Conservation (phyloP, 2,329 filamentous ascomycete genomes). For the Penicillium verrucosum region DNA sequence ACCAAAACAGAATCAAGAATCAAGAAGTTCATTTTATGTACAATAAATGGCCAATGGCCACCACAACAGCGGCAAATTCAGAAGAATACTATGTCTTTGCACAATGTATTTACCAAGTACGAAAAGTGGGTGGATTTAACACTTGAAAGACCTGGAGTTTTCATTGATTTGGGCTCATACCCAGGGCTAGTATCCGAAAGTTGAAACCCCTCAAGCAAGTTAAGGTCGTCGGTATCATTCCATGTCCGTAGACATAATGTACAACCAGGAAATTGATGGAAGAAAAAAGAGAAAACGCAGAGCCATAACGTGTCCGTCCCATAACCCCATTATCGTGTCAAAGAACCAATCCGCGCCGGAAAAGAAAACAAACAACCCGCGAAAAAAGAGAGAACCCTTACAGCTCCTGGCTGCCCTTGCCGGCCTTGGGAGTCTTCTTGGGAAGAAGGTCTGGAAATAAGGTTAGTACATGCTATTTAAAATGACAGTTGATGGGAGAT, state of each 20-base stretch:
- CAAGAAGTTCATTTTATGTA: not conserved
- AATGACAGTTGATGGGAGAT: conserved; percentile 3
- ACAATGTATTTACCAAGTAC: not conserved
- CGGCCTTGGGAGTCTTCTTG: conserved; percentile 97
- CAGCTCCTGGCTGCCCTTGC: conserved; percentile 95
- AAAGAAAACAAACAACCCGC: conserved; percentile 49
- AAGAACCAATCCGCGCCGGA: conserved; percentile 70
- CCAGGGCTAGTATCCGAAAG: conserved; percentile 22
- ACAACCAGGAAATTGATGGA: conserved; percentile 51
- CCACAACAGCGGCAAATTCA: not conserved
- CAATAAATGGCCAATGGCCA: not conserved
- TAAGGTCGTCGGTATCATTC: conserved; percentile 42
- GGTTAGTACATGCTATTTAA: not conserved
- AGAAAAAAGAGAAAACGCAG: conserved; percentile 51
- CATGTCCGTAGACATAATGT: conserved; percentile 60
- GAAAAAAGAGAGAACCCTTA: conserved; percentile 60
- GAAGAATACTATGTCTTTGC: not conserved
- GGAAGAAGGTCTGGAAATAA: conserved; percentile 78
- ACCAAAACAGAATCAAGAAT: not conserved
- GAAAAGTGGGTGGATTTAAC: not conserved
- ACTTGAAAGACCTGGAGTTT: conserved; percentile 22
- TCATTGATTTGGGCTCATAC: conserved; percentile 25
- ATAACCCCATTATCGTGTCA: conserved; percentile 72
- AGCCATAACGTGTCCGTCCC: conserved; percentile 58
- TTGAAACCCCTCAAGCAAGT: conserved; percentile 33